Base-by-base conservation (phyloP, 805 yeast genomes). In the Suhomyces emberorum region DNA sequence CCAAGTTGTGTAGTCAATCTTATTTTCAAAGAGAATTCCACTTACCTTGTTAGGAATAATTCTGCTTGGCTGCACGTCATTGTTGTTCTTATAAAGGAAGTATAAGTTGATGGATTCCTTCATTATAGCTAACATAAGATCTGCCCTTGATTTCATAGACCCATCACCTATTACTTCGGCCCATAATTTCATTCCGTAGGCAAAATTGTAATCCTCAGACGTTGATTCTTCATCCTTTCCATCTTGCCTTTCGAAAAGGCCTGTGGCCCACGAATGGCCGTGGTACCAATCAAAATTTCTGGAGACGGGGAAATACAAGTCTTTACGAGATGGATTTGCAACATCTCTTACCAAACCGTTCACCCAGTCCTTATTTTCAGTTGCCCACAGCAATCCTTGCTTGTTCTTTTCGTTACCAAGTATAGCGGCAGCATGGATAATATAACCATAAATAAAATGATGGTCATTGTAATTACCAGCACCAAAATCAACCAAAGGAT, bases 401-500 rank as follows among this genome's bases (percentile, higher is more conserved):
- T 41, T 65, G 65, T 32, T 43, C 38, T 86, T 95, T 12, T 81
- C 76, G 37, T 76, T 57, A n/a, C 82, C 89, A 30, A 85, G 74
- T 15, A 83, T 65, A 1, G 95, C 88, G 4, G 95, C 95, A 1
- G 95, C 84, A 54, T 85, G 89, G 32, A 86, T 71, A 47, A 79
- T 81, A 58, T 85, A 87, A 8, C 93, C 93, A 51, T 83, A 87
- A 56, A 87, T 95, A 73, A 85, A 87, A 54, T 86, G 93, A 51
- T 87, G 95, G 52, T 87, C 95, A 48, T 86, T 85, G 61, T 85
- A 86, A 55, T 76, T 83, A 16, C 84, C 75, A 55, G 82, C 74
- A 31, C 95, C 95, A 55, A 71, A 87, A 51, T 79, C 83, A 26
- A 69, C 69, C 23, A 65, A 62, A 18, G 66, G 47, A 39, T 72